Base-by-base conservation (phyloP, 805 yeast species). In the Cyberlindnera lachancei region DNA sequence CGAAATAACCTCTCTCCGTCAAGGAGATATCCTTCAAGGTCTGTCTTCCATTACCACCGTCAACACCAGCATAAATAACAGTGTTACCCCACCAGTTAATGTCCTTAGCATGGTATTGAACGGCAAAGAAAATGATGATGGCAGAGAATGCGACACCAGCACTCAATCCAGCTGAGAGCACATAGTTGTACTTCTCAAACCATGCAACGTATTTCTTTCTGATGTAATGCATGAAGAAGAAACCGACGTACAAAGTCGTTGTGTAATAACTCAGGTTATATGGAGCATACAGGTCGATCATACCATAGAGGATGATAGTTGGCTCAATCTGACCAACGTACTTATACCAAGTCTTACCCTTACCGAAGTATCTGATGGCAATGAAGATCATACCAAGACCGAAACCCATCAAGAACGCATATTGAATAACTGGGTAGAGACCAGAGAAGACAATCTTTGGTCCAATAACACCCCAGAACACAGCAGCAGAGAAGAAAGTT, bases 51-150 rank as follows among this genome's bases (percentile, higher is more conserved):
- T 22, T 16, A 23, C 53, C 56, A 25, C 58, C 63, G 29, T 67
- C 72, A 23, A 56, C 34, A 34, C 72, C 72, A 1, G 30, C 43
- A 30, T 42, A 47, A 1, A 48, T 25, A 10, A 64, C 66, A 12
- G 38, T 51, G 36, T 74, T 75, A 2, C 86, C 86, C 86, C 86
- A 79, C 86, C 86, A 79, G 24, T 55, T 40, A 11, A 76, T 33
- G 5, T 48, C 39, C 18, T 56, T 59, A 3, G 61, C 58, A 29
- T 70, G 63, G 45, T 64, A 73, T 36, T 61, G 58, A 5, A 66
- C 64, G 1, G 70, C 55, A 46, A 74, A 73, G 56, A 79, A 79
- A 23, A 76, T 68, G 35, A 53, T 46, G 13, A 56, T 39, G 5
- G 78, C 55, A 37, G 76, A 61, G 40, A 76, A 64, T 2, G 82